phyloP scores from a whole-genome alignment of 148 eudicot species.

The Vaccinium corymbosum region DNA sequence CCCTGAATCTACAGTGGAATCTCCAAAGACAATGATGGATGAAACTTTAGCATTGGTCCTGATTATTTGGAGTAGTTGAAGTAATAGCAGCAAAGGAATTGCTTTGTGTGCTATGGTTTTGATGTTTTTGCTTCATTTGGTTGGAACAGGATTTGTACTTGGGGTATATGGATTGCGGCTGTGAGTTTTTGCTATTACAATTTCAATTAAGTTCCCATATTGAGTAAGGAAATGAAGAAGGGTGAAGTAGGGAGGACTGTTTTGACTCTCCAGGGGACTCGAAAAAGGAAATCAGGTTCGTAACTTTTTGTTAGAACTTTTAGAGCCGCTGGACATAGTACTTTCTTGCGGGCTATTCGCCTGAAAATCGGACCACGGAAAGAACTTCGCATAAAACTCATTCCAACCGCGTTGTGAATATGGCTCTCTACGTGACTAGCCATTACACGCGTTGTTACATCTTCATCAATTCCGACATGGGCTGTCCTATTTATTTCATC shows the following conservation, averaged over 20 bases:
- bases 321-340: too few relatives aligned
- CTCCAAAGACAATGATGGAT: constrained; percentile 25
- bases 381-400: too few relatives aligned
- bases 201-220: background rate
- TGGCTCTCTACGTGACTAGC: too few relatives aligned
- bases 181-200: background rate
- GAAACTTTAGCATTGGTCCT: constrained; percentile 16
- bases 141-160: background rate
- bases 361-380: too few relatives aligned
- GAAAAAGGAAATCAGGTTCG: background rate
- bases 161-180: background rate
- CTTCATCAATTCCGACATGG: too few relatives aligned
- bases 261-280: background rate
- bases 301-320: background rate
- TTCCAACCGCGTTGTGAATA: too few relatives aligned
- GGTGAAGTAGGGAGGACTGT: background rate
- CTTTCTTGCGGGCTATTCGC: too few relatives aligned
- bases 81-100: constrained; percentile 4
- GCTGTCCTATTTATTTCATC: too few relatives aligned
- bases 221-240: background rate
- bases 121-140: background rate
- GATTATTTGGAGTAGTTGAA: constrained; percentile 17
- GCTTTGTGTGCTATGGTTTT: background rate
- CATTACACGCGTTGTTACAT: too few relatives aligned
- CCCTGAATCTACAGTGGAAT: constrained; percentile 27